Base-by-base conservation (phyloP, 2,329 filamentous ascomycete genomes). In the Huntiella decipiens region DNA sequence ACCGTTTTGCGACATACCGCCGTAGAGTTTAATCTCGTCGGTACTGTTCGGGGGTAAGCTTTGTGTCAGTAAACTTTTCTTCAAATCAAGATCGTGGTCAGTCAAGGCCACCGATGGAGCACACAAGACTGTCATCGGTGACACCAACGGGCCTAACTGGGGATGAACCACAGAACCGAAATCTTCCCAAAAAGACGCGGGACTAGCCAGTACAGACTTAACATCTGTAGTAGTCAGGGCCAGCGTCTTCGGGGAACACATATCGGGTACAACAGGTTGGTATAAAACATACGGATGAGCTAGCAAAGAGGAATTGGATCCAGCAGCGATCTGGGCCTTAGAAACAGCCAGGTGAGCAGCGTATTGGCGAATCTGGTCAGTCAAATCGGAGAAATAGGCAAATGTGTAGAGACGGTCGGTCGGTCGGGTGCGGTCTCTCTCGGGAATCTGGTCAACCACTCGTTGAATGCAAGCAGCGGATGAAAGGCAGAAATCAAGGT, bases 341-440 rank as follows among this genome's bases (percentile, higher is more conserved):
- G 78, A 74, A 54, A 78, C 77, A 52, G 79, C 78, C 56, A 95
- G 77, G 60, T 91, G 82, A 56, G 78, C 74, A 51, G 85, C 87
- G 74, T 94, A 93, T 60, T 84, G 75, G 60, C 79, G 76, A 56
- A 95, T 86, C 73, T 95, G 87, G 61, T 92, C 84, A 61, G 92
- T 79, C 51, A 96, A 77, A 66, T 96, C 88, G 65, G 95, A 80
- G 61, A 95, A 95, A 65, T 96, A 96, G 59, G 84, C 84, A 72
- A 82, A 85, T 71, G 80, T 91, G 69, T 95, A 96, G 54, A 86
- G 85, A 56, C 82, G 79, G 63, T 96, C 88, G 63, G 75, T 69
- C 50, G 83, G 81, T 60, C 84, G 77, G 54, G 79, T 79, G 65
- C 88, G 83, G 61, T 96, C 87, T 60, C 77, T 77, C 60, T 92